A percentile compares a stretch with the other conserved stretches of the same genome.
Conservation (phyloP, 176 grass and related monocot genomes). For the Juncus effusus region DNA sequence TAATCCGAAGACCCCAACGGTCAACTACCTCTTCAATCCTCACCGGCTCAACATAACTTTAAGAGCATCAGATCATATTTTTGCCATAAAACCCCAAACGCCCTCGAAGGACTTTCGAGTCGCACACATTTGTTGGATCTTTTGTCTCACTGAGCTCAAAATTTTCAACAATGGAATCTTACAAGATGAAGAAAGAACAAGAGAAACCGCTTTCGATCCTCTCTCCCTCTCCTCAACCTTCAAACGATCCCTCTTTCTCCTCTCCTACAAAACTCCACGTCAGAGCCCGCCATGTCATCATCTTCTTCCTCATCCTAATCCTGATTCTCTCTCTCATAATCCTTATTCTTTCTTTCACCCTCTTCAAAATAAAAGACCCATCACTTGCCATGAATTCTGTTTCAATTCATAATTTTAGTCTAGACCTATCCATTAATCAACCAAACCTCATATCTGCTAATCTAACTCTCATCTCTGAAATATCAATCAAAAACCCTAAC, state of each 20-base stretch:
- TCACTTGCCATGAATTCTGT: slow-evolving; percentile 31
- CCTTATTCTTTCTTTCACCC: slow-evolving; percentile 29
- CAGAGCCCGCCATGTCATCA: neutral
- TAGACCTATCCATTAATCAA: slow-evolving; percentile 6
- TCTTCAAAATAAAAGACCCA: slow-evolving; percentile 37
- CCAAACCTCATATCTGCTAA: slow-evolving; percentile 38
- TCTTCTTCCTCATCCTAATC: slow-evolving; percentile 2
- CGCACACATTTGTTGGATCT: too few relatives aligned
- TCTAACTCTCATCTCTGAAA: slow-evolving; percentile 53
- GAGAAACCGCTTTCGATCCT: slow-evolving; percentile 1
- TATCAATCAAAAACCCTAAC: slow-evolving; percentile 81
- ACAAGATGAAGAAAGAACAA: slow-evolving; percentile 15
- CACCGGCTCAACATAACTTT: neutral
- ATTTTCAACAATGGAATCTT: neutral
- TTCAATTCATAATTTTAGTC: neutral
- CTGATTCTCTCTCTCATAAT: slow-evolving; percentile 16
- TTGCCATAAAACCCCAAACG: neutral
- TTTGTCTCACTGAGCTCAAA: slow-evolving; percentile 1
- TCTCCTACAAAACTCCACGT: neutral
- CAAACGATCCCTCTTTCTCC: neutral
- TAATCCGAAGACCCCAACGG: slow-evolving; percentile 1
- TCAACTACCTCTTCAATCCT: slow-evolving; percentile 15
- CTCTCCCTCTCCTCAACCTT: slow-evolving; percentile 4
- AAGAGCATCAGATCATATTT: neutral
- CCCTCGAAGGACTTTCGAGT: neutral